A percentile compares a stretch with the other conserved stretches of the same genome.
phyloP scores from a whole-genome alignment of 371 early-diverging fungal genomes.

The Sporodiniella umbellata region DNA sequence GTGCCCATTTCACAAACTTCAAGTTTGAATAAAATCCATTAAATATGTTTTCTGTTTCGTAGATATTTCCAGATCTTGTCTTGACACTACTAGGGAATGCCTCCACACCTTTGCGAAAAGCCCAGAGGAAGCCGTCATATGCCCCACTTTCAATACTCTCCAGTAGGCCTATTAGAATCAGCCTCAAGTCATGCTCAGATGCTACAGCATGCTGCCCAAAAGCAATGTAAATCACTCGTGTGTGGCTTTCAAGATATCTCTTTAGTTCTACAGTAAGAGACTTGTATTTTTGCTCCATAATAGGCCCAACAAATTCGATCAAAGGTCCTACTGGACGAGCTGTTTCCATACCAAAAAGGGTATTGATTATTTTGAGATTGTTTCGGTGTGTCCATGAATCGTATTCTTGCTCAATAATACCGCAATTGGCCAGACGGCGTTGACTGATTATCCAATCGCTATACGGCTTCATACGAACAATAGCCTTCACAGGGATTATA shows the following conservation, averaged over 20 bases:
- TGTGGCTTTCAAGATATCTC: constrained; percentile 16
- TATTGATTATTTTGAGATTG: constrained; percentile 23
- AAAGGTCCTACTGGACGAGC: constrained; percentile 32
- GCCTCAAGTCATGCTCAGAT: background rate
- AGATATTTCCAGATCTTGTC: constrained; percentile 1
- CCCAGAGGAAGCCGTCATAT: constrained; percentile 38
- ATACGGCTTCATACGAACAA: background rate
- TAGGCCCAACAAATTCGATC: constrained; percentile 31
- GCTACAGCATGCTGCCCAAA: constrained; percentile 30
- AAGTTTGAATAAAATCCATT: constrained; percentile 3
- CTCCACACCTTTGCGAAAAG: constrained; percentile 1
- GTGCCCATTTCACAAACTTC: constrained; percentile 27
- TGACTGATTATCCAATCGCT: background rate
- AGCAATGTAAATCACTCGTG: constrained; percentile 30
- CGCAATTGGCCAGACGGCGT: background rate
- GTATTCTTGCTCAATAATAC: background rate
- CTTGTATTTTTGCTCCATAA: constrained; percentile 17
- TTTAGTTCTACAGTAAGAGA: constrained; percentile 8
- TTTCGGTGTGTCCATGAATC: background rate
- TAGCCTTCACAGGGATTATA: background rate
- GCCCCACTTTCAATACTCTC: constrained; percentile 13
- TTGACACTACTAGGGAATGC: constrained; percentile 9
- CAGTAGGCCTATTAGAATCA: constrained; percentile 20
- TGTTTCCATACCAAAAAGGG: constrained; percentile 19
- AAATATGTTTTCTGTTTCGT: constrained; percentile 1